Evolutionary conservation across 1,284 basidiomycete species (phyloP).

Genomic region (Wolfiporia cocos): DNA sequence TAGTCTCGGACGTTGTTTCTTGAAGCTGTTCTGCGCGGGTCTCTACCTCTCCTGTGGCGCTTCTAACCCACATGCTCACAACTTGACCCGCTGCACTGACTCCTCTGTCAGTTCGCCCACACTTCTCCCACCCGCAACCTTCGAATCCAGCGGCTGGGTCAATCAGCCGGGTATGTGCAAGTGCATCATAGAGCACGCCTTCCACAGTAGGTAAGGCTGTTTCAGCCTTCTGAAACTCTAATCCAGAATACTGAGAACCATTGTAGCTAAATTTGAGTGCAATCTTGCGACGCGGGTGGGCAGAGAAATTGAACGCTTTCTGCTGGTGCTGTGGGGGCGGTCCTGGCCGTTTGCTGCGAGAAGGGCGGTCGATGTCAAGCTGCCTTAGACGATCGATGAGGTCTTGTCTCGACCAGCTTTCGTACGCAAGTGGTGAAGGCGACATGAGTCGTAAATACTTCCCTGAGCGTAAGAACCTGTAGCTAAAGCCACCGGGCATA

Average conservation of each 20-base stretch:
- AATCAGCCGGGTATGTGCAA: slow-evolving; percentile 72
- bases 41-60: slow-evolving; percentile 33
- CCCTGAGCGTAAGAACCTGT: slow-evolving; percentile 17
- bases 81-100: slow-evolving; percentile 96
- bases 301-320: slow-evolving; percentile 57
- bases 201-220: slow-evolving; percentile 88
- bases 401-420: slow-evolving; percentile 58
- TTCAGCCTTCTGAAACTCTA: slow-evolving; percentile 72
- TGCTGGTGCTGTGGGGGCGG: slow-evolving; percentile 3
- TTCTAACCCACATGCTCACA: slow-evolving; percentile 85
- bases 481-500: slow-evolving; percentile 17
- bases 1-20: neutral
- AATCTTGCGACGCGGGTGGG: slow-evolving; percentile 78
- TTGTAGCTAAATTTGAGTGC: slow-evolving; percentile 91
- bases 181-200: slow-evolving; percentile 77
- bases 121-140: slow-evolving; percentile 85
- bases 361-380: slow-evolving; percentile 34
- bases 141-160: slow-evolving; percentile 73
- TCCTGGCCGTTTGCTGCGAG: slow-evolving; percentile 3
- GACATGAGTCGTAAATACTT: slow-evolving; percentile 16
- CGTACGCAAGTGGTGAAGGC: slow-evolving; percentile 30
- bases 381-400: slow-evolving; percentile 56
- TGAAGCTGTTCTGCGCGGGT: neutral
- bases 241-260: slow-evolving; percentile 88
- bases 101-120: slow-evolving; percentile 92